Percentiles rank a stretch among this genome's conserved stretches.
These are phyloP conservation scores for Geotrichum phurueaensis DNA, from an alignment of 1,139 yeast genomes.

Conservation along the genomic window DNA sequence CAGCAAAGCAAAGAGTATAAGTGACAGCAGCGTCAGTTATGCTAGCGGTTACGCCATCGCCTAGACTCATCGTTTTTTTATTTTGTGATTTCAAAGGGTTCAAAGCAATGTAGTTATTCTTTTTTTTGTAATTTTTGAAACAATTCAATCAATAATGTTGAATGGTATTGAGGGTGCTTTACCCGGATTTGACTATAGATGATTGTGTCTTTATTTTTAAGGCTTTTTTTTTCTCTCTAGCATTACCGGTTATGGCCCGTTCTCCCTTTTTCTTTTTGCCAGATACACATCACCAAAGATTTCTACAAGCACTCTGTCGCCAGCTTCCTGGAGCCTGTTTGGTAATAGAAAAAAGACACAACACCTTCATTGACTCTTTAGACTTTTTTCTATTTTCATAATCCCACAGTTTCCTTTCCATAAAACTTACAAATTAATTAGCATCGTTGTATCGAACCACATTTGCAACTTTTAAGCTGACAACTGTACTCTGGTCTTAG, in stretches of 20 bases:
- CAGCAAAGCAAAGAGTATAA: conserved; percentile 42
- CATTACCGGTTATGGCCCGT: background rate
- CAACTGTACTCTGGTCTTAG: background rate
- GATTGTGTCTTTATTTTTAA: too few relatives aligned
- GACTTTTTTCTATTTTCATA: background rate
- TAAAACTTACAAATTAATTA: background rate
- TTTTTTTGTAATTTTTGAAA: background rate
- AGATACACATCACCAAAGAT: background rate
- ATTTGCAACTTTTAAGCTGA: background rate
- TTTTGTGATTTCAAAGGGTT: background rate
- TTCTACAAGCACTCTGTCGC: background rate
- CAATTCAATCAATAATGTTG: background rate
- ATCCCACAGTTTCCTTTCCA: background rate
- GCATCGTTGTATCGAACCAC: background rate
- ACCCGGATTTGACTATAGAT: background rate
- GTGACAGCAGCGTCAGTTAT: conserved; percentile 82
- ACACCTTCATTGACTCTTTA: background rate
- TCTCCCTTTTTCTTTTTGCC: background rate
- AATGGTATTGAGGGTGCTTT: background rate
- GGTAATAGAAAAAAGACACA: background rate
- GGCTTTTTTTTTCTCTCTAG: conserved; percentile 1
- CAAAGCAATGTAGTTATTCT: background rate
- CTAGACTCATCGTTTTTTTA: conserved; percentile 8
- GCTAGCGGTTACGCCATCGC: conserved; percentile 68
- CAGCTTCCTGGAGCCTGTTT: background rate